phyloP scores from a whole-genome alignment of 2,329 filamentous ascomycete species.

The Ophiosphaerella korrae region DNA sequence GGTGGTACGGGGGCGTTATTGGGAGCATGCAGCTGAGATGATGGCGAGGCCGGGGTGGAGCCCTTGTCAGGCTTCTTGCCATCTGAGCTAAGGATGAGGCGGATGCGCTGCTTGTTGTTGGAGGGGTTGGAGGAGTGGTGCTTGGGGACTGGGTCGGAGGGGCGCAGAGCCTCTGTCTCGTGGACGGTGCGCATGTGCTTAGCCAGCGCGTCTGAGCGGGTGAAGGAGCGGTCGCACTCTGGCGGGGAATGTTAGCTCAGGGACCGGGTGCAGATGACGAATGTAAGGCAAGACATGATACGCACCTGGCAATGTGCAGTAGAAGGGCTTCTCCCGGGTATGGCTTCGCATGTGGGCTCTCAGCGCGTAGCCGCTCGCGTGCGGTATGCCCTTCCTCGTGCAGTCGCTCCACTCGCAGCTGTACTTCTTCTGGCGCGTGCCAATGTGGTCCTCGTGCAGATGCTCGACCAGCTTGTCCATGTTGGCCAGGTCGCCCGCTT shows the following conservation, averaged over 20 bases:
- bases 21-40: conserved; percentile 32
- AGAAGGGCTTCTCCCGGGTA: conserved; percentile 97
- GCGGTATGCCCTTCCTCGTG: conserved; percentile 81
- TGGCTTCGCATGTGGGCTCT: conserved; percentile 98
- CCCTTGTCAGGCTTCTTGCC: conserved; percentile 38
- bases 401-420: conserved; percentile 98
- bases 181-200: conserved; percentile 99
- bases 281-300: background rate
- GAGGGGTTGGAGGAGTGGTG: conserved; percentile 56
- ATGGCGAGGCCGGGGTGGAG: conserved; percentile 43
- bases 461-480: conserved; percentile 59
- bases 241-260: conserved; percentile 8
- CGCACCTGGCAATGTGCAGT: conserved; percentile 89
- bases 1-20: conserved; percentile 27
- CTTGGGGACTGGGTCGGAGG: conserved; percentile 72
- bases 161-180: conserved; percentile 91
- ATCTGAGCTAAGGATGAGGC: conserved; percentile 49
- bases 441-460: conserved; percentile 87
- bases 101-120: conserved; percentile 53
- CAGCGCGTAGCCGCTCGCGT: conserved; percentile 93
- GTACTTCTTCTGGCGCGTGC: conserved; percentile 91
- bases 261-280: background rate
- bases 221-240: conserved; percentile 98
- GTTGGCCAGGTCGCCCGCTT: conserved; percentile 55
- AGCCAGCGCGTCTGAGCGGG: conserved; percentile 89